These are phyloP conservation scores for Hippophae tibetana DNA, from an alignment of 306 rosid species.

Conservation along the genomic window DNA sequence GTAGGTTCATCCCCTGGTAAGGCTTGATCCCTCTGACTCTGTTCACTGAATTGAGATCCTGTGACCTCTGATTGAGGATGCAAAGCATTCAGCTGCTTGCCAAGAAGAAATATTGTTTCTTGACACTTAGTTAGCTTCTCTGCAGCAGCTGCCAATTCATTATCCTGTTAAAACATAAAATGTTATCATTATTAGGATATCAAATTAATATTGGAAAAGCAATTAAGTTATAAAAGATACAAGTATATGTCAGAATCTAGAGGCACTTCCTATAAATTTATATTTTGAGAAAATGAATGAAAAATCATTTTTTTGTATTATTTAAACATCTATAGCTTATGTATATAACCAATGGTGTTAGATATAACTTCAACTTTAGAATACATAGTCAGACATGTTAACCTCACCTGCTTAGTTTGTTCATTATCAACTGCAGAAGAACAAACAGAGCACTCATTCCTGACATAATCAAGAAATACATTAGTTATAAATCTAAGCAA, in stretches of 20 bases:
- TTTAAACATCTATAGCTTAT: too few species aligned
- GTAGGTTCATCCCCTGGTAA: conserved; percentile 40
- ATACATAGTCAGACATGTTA: not conserved
- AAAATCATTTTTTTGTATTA: not conserved
- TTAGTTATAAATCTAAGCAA: too few species aligned
- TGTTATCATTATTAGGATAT: not conserved
- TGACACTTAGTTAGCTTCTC: conserved; percentile 97
- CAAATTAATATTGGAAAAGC: too few species aligned
- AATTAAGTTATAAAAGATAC: not conserved
- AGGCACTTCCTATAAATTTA: too few species aligned
- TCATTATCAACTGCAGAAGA: conserved; percentile 33
- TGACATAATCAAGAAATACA: conserved; percentile 13
- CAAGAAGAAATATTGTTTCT: conserved; percentile 88
- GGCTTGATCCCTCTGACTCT: conserved; percentile 45
- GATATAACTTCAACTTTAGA: too few species aligned
- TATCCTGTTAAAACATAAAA: conserved; percentile 49
- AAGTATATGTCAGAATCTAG: not conserved
- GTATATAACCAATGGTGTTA: too few species aligned
- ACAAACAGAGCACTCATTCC: conserved; percentile 42
- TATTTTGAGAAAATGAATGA: not conserved
- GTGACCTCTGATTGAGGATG: conserved; percentile 60
- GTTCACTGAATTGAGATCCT: conserved; percentile 40
- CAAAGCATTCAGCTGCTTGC: conserved; percentile 77
- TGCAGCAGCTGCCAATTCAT: conserved; percentile 74
- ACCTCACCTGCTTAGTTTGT: conserved; percentile 58